These are phyloP conservation scores for Ophiostoma fasciatum DNA, from an alignment of 2,329 filamentous ascomycete genomes.

Conservation along the genomic window DNA sequence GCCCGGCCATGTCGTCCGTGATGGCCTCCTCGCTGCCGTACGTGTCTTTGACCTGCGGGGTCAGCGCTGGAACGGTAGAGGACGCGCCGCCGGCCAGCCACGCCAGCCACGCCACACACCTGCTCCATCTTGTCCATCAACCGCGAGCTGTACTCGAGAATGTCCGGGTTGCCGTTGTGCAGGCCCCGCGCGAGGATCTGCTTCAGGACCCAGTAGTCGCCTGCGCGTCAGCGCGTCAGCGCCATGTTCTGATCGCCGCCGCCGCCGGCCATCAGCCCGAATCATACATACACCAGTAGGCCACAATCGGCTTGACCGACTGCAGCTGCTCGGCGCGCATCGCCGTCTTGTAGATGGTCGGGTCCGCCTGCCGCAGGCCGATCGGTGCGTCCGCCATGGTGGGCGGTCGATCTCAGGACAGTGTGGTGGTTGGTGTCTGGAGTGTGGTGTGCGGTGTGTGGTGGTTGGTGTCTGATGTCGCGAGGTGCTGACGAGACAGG, in stretches of 20 bases:
- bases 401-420: background rate
- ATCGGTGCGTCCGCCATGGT: slow-evolving; percentile 62
- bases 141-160: slow-evolving; percentile 62
- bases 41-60: slow-evolving; percentile 49
- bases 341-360: slow-evolving; percentile 58
- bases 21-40: slow-evolving; percentile 71
- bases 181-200: slow-evolving; percentile 73
- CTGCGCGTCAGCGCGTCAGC: slow-evolving; percentile 32
- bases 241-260: no score
- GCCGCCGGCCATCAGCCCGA: no score
- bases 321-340: slow-evolving; percentile 74
- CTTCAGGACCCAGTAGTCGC: slow-evolving; percentile 84
- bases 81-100: no score
- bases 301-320: slow-evolving; percentile 68
- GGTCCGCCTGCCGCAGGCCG: slow-evolving; percentile 63
- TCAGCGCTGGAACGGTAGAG: no score
- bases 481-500: no score
- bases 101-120: slow-evolving; percentile 36
- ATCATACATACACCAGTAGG: slow-evolving; percentile 73
- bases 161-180: slow-evolving; percentile 64
- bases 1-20: slow-evolving; percentile 68
- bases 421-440: background rate
- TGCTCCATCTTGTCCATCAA: slow-evolving; percentile 87
- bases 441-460: no score
- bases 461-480: no score